These are phyloP conservation scores for Antrodiella citrinella DNA, from an alignment of 768 basidiomycete species.

Conservation along the genomic window DNA sequence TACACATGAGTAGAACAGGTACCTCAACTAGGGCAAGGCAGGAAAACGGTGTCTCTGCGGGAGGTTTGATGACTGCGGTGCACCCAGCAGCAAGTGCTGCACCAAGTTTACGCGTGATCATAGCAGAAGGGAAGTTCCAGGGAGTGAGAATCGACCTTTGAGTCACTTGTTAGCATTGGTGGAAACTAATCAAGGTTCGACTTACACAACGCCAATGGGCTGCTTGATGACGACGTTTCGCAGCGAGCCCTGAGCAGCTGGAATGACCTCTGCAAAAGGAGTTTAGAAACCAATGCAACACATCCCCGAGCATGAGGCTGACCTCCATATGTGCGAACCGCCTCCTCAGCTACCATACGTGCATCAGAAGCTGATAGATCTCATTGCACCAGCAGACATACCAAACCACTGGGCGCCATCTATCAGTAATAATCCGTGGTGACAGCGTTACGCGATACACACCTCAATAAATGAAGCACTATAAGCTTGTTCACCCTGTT, in stretches of 20 bases:
- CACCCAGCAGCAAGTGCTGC: slow-evolving; percentile 95
- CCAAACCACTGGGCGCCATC: slow-evolving; percentile 64
- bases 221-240: slow-evolving; percentile 93
- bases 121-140: slow-evolving; percentile 94
- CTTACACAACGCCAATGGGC: slow-evolving; percentile 58
- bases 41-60: slow-evolving; percentile 92
- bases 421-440: slow-evolving; percentile 9
- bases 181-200: no score
- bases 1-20: slow-evolving; percentile 9
- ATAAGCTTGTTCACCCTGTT: slow-evolving; percentile 75
- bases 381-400: slow-evolving; percentile 24
- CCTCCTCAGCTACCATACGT: slow-evolving; percentile 50
- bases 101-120: slow-evolving; percentile 88
- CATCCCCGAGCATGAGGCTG: slow-evolving; percentile 10
- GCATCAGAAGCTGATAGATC: not conserved
- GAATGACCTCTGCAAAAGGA: slow-evolving; percentile 60
- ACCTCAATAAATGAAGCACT: slow-evolving; percentile 82
- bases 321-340: slow-evolving; percentile 88
- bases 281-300: not conserved
- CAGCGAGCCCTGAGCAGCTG: slow-evolving; percentile 56
- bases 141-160: slow-evolving; percentile 76
- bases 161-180: not conserved
- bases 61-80: slow-evolving; percentile 90
- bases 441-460: slow-evolving; percentile 20
- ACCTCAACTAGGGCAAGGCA: slow-evolving; percentile 89